Base-by-base conservation (phyloP, 2,329 filamentous ascomycete genomes). In the Pseudogymnoascus sp. region DNA sequence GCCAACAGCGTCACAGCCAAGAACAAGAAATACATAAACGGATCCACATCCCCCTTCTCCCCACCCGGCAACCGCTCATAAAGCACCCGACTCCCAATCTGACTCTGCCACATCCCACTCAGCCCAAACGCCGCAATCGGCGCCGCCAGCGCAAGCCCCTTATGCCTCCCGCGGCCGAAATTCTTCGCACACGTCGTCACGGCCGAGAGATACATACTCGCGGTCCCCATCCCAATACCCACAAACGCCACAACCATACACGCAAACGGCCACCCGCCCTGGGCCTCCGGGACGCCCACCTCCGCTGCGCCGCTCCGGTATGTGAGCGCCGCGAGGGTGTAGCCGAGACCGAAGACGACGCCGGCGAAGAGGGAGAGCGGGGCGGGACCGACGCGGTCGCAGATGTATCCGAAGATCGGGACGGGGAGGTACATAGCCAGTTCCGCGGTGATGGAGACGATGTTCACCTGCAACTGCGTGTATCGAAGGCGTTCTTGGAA, bases 171-270 rank as follows among this genome's bases (percentile, higher is more conserved):
- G 63, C 88, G 86, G 57, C 92, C 92, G 75, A 97, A 99, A 76
- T 97, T 99, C 84, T 99, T 99, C 36, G 94, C 94, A 71, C 91
- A 96, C 0, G 93, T 96, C 6, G 93, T 93, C n/a, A 99, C 88
- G 1, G 91, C 88, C 58, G 87, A 83, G 61, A 97, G 80, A 73
- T 97, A 99, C 85, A 97, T 91, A 73, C 84, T 85, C 66, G 89
- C 90, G 0, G 93, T 97, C 4, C 85, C 93, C 64, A 87, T 82
- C 1, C 94, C 94, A 62, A 99, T 85, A 59, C 83, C 82, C 53
- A 92, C 80, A 72, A 97, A 99, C 0, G 91, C 87, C 60, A 90
- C 71, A 5, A 97, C 78, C 93, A 99, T 96, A 67, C 89, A 78
- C 66, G 82, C 82, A 67, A 95, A 91, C 0, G 91, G 87, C 82